phyloP scores from a whole-genome alignment of 495 filamentous ascomycete species.

The Penicillium verhagenii region DNA sequence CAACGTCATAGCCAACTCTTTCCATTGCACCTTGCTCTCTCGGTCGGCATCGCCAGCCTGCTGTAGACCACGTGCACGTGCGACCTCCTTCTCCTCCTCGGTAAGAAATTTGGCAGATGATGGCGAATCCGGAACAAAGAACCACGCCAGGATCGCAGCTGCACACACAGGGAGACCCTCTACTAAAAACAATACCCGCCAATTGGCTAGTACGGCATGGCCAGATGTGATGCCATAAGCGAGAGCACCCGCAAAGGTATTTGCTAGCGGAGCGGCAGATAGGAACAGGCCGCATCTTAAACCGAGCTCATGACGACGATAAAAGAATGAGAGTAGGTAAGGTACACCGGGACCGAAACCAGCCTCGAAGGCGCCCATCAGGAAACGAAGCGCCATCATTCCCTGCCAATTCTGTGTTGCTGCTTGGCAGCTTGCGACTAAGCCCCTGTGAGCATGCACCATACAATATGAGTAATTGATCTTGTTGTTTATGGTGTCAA shows the following conservation, averaged over 20 bases:
- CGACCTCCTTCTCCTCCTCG: slow-evolving; percentile 68
- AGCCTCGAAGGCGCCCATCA: slow-evolving; percentile 65
- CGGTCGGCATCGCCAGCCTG: slow-evolving; percentile 60
- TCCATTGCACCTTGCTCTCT: slow-evolving; percentile 53
- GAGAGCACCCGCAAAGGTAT: slow-evolving; percentile 77
- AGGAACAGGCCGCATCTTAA: slow-evolving; percentile 75
- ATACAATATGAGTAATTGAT: not conserved
- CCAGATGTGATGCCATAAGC: slow-evolving; percentile 81
- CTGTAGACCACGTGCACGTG: slow-evolving; percentile 58
- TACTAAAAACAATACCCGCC: slow-evolving; percentile 80
- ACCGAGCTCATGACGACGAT: slow-evolving; percentile 73
- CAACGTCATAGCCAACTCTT: slow-evolving; percentile 57
- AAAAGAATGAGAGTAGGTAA: slow-evolving; percentile 81
- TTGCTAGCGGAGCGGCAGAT: slow-evolving; percentile 76
- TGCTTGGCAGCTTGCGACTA: slow-evolving; percentile 60
- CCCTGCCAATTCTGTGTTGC: slow-evolving; percentile 59
- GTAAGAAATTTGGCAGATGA: slow-evolving; percentile 67
- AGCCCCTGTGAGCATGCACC: slow-evolving; percentile 44
- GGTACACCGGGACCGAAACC: slow-evolving; percentile 70
- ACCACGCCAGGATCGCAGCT: slow-evolving; percentile 64
- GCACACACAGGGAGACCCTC: slow-evolving; percentile 74
- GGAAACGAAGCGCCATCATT: slow-evolving; percentile 65
- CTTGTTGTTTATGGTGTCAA: not conserved
- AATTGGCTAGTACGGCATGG: slow-evolving; percentile 63
- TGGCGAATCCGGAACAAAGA: slow-evolving; percentile 70